A percentile compares a stretch with the other conserved stretches of the same genome.
Conservation (phyloP, 2,329 filamentous ascomycete species). For the Xylaria multiplex region DNA sequence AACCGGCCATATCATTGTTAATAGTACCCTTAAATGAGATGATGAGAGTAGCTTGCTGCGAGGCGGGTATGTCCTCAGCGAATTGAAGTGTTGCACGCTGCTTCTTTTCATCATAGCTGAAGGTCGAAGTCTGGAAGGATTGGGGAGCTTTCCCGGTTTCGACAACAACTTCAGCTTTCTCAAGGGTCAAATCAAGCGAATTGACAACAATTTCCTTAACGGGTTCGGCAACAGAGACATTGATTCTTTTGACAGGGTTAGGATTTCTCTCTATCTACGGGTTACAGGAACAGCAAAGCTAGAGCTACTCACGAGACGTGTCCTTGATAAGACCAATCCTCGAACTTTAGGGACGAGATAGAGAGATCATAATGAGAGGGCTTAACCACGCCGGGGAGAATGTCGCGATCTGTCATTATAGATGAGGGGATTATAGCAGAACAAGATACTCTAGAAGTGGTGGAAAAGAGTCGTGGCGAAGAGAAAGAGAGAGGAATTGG, state of each 20-base stretch:
- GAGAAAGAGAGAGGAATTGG: slow-evolving; percentile 25
- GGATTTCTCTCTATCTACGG: neutral
- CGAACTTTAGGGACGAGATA: slow-evolving; percentile 83
- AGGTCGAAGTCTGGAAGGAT: slow-evolving; percentile 69
- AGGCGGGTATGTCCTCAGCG: slow-evolving; percentile 72
- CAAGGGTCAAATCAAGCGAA: slow-evolving; percentile 82
- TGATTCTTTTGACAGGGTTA: slow-evolving; percentile 65
- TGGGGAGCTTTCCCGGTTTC: slow-evolving; percentile 67
- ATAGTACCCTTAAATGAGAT: slow-evolving; percentile 83
- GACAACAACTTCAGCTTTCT: slow-evolving; percentile 68
- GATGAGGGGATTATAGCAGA: slow-evolving; percentile 49
- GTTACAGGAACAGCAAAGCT: neutral
- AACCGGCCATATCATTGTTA: slow-evolving; percentile 92
- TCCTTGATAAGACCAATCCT: slow-evolving; percentile 80
- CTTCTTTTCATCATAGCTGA: slow-evolving; percentile 83
- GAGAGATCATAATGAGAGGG: slow-evolving; percentile 87
- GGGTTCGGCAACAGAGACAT: slow-evolving; percentile 74
- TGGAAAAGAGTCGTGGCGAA: slow-evolving; percentile 41
- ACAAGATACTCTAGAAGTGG: slow-evolving; percentile 43
- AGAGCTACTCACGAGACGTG: slow-evolving; percentile 67
- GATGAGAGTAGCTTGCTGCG: slow-evolving; percentile 72
- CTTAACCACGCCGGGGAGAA: slow-evolving; percentile 74
- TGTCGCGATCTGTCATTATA: slow-evolving; percentile 68
- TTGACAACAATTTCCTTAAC: slow-evolving; percentile 86
- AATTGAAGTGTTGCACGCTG: slow-evolving; percentile 87